Base-by-base conservation (phyloP, 2,329 filamentous ascomycete species). In the Daldinia eschscholtzii region DNA sequence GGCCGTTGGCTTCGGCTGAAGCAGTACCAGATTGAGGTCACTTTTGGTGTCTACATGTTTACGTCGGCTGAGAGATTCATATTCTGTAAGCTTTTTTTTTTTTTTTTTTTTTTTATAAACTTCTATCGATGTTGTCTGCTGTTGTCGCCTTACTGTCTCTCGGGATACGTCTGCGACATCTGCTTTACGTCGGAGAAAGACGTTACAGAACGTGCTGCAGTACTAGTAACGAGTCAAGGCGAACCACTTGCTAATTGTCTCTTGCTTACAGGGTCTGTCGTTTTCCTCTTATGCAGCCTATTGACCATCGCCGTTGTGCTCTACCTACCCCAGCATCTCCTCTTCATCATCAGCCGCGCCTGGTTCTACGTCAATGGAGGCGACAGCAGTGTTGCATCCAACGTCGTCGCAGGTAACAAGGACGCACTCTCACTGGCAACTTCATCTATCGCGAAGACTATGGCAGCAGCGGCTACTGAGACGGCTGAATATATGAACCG, bases 11-110 rank as follows among this genome's bases (percentile, higher is more conserved):
- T 98, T 74, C 91, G 94, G 81, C 89, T 94, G 81, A 99, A 99
- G 87, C 91, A 94, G 80, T 98, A 98, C 85, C 96, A 98, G 85
- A 94, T 98, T 80, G 96, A 99, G 84, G 95, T 98, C 80, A 98
- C 95, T 12, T 96, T 97, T 82, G 92, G 92, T 68, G 88, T 98
- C 28, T 98, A 99, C 86, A 98, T 99, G 92, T 91, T 98, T 76
- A 98, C 94, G 41, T 92, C 94, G 1, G 94, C 92, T 59, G 96
- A 99, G 85, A 97, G 97, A 81, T 95, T 97, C 82, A 91, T 97
- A 76, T 97, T 98, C 83, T 98, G 96, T 98, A 87, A 65, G 93
- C 81, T 20, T 6, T 37, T 35, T 4, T 37, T 35, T n/a, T 33
- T 41, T 33, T 15, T 6, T 37, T 35, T 4, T 37, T 35, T n/a